Percentiles rank a stretch among this genome's conserved stretches.
Evolutionary conservation across 768 basidiomycete species (phyloP).

Genomic region (Boletus subparvulus): DNA sequence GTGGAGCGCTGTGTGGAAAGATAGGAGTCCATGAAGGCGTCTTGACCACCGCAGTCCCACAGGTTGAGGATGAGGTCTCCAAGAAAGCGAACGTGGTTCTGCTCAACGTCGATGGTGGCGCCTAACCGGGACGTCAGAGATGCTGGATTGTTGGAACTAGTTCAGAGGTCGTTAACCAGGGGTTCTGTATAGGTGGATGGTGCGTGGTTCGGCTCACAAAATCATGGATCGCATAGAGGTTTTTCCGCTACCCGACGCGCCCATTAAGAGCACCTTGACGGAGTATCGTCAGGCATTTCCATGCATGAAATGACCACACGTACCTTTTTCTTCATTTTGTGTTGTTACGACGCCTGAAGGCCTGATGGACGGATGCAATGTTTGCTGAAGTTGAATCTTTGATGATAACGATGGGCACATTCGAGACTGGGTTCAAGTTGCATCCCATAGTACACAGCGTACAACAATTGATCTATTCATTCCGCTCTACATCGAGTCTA

Average conservation of each 20-base stretch:
- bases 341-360: not conserved
- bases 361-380: not conserved
- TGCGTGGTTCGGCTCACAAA: conserved; percentile 61
- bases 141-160: conserved; percentile 91
- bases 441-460: not conserved
- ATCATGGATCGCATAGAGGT: conserved; percentile 99
- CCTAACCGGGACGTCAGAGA: conserved; percentile 88
- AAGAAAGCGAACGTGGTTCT: conserved; percentile 95
- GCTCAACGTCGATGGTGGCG: conserved; percentile 97
- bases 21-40: conserved; percentile 97
- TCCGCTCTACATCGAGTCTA: not conserved
- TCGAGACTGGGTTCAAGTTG: too few species aligned
- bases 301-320: not conserved
- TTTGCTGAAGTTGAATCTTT: not conserved
- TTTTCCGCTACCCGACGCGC: conserved; percentile 90
- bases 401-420: too few species aligned
- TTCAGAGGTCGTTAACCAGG: conserved; percentile 9
- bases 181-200: conserved; percentile 2
- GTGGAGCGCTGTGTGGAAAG: conserved; percentile 88
- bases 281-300: not conserved
- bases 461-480: conserved; percentile 9
- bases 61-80: conserved; percentile 94
- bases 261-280: conserved; percentile 91
- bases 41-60: conserved; percentile 99
- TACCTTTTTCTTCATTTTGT: conserved; percentile 35